phyloP scores from a whole-genome alignment of 352 stramenopile species.

The Pythium vanterpoolii region DNA sequence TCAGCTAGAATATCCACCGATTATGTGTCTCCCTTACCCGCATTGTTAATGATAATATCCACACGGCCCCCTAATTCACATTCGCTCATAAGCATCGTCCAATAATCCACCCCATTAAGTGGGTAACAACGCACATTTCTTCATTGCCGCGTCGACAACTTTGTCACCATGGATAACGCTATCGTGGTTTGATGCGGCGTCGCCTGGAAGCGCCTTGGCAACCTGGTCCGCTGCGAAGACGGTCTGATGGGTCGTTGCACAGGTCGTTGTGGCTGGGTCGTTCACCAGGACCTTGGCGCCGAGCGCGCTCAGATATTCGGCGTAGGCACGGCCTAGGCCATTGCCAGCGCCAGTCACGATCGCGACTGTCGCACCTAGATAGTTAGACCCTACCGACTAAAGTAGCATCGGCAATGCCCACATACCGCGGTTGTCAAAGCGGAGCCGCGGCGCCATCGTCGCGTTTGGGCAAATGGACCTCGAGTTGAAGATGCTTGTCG shows the following conservation, averaged over 20 bases:
- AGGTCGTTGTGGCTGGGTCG: constrained; percentile 47
- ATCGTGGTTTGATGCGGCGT: constrained; percentile 70
- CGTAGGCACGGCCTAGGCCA: constrained; percentile 81
- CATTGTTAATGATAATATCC: constrained; percentile 94
- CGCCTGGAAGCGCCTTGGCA: constrained; percentile 41
- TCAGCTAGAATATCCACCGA: background rate
- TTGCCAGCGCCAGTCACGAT: constrained; percentile 86
- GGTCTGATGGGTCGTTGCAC: constrained; percentile 28
- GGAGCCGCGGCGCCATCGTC: constrained; percentile 26
- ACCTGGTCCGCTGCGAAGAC: constrained; percentile 57
- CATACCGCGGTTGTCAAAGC: constrained; percentile 51
- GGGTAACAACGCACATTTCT: constrained; percentile 72
- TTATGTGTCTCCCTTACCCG: constrained; percentile 31
- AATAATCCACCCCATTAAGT: background rate
- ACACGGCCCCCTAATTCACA: constrained; percentile 59
- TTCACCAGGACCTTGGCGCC: constrained; percentile 84
- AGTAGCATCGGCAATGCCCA: background rate
- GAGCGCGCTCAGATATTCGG: constrained; percentile 59
- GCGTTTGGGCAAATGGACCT: background rate
- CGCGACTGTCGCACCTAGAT: constrained; percentile 38
- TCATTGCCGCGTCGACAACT: constrained; percentile 79
- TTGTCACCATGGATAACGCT: constrained; percentile 67
- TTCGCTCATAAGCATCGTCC: background rate
- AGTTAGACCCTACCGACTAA: background rate
- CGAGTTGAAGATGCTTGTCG: constrained; percentile 8